These are phyloP conservation scores for Talaromyces sp. DNA, from an alignment of 2,329 filamentous ascomycete species.

Conservation along the genomic window DNA sequence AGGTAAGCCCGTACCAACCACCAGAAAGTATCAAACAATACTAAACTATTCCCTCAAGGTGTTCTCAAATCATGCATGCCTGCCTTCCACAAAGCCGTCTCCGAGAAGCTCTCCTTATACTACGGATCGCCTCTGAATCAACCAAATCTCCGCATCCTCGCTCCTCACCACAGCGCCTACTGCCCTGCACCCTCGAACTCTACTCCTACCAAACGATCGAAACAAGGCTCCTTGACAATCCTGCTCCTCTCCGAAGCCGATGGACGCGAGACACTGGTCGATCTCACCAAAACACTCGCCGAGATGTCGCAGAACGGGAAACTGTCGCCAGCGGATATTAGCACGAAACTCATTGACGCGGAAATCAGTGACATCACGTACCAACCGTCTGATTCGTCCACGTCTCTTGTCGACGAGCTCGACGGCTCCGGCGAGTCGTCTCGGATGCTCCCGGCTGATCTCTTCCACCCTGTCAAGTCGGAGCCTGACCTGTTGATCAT, in stretches of 20 bases:
- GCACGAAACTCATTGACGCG: constrained; percentile 77
- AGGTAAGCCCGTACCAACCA: too few species aligned
- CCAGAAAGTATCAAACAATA: too few species aligned
- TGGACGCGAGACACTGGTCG: constrained; percentile 87
- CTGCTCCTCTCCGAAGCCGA: constrained; percentile 84
- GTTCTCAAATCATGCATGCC: constrained; percentile 84
- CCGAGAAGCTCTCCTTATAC: constrained; percentile 76
- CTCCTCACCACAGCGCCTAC: constrained; percentile 60
- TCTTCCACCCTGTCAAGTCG: constrained; percentile 56
- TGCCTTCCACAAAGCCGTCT: constrained; percentile 74
- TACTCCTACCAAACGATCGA: constrained; percentile 17
- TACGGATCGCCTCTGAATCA: constrained; percentile 65
- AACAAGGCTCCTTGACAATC: constrained; percentile 48
- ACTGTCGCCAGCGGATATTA: constrained; percentile 75
- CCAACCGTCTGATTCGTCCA: constrained; percentile 20
- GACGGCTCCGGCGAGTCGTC: background rate
- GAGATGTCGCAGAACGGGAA: constrained; percentile 93
- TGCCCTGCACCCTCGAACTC: constrained; percentile 15
- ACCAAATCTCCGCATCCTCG: constrained; percentile 66
- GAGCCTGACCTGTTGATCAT: constrained; percentile 88
- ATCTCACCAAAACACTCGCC: constrained; percentile 86
- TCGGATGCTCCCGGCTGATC: background rate
- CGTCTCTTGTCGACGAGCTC: constrained; percentile 9
- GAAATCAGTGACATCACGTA: constrained; percentile 64
- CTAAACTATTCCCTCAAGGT: constrained; percentile 48